Evolutionary conservation across 257 asterid genomes (phyloP), one percentile per base, ranked within the genome.

Genomic region (Paulownia fortunei): DNA sequence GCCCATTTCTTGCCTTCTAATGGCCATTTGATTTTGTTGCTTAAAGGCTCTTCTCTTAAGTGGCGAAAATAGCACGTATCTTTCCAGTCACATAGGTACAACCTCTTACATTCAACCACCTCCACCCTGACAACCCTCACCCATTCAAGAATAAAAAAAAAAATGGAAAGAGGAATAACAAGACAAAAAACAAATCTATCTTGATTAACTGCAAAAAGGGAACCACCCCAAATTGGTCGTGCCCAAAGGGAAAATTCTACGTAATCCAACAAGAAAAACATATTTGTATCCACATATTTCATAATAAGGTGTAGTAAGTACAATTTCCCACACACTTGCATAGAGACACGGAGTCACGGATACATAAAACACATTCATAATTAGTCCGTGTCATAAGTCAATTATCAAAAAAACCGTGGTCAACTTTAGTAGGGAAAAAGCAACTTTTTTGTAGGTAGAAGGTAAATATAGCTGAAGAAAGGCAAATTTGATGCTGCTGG

Each of bases 1-100:
- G 69, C 68, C n/a, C 52, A 68, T 78, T 59, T 60, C 81, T 82
- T 78, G 71, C 76, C 83, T 82, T 78, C 44, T 68, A 73, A 74
- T 78, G 54, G 27, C 46, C 69, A 65, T 51, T 37, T 72, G 44
- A 46, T 44, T 30, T 56, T 56, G 76, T 82, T 82, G 76, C 81
- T 82, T 82, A 23, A 69, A 79, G 81, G 19, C 67, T 67, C 67
- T 46, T 62, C 32, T 73, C 83, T 65, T 32, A 69, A 21, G 75
- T 78, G 62, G 75, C 81, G 72, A 69, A 62, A 41, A 69, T 52
- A 69, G 10, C 77, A 78, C 54, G 85, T 77, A 37, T 47, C 49
- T 34, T 62, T 54, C 34, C 56, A 66, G 34, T 26, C 74, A 62
- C 6, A 24, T 24, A 60, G 26, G 61, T 72, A 73, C 69, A 72